Base-by-base conservation (phyloP, 169 alveolate species). In the Plasmodium vivax region DNA sequence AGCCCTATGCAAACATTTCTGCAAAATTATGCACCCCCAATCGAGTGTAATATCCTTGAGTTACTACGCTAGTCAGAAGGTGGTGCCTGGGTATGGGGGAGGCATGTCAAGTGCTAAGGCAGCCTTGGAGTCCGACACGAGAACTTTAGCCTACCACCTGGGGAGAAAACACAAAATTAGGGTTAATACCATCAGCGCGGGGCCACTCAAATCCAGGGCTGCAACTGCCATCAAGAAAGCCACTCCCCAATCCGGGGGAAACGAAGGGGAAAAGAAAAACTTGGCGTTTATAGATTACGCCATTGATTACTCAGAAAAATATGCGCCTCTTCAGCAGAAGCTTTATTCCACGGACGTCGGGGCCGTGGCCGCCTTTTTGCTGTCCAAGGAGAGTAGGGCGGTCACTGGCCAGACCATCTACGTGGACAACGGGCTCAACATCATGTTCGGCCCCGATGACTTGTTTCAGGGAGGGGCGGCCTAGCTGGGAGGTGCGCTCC, bases 81-180 rank as follows among this genome's bases (percentile, higher is more conserved):
- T 94, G 32, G 90, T 96, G 23, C 97, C 97, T 4, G 98, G 98
- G 38, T 96, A 96, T 62, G 98, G 98, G 1, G 98, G 98, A 10
- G 98, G 98, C 47, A 96, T 96, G 98, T 95, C 97, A 83, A 96
- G 97, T 74, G 98, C 98, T 8, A 96, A 96, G 92, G 98, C 97
- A 12, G 97, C 96, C 45, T 94, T 96, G 8, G 98, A 96, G 92
- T 96, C 97, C 0, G 98, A 96, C 92, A 96, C 97, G 38, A 93
- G 97, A 58, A 94, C 96, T 14, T 94, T 96, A 92, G 98, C 98
- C 43, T 96, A 94, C 62, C 97, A 96, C 82, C 95, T 93, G 30
- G 96, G 97, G 27, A 36, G 97, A 83, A 88, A 92, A 90, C 95
- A 94, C 82, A 96, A 96, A 58, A 94, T 96, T 54, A 95, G 98